These are phyloP conservation scores for Cutaneotrichosporon arboriforme DNA, from an alignment of 1,284 basidiomycete species.

Conservation along the genomic window DNA sequence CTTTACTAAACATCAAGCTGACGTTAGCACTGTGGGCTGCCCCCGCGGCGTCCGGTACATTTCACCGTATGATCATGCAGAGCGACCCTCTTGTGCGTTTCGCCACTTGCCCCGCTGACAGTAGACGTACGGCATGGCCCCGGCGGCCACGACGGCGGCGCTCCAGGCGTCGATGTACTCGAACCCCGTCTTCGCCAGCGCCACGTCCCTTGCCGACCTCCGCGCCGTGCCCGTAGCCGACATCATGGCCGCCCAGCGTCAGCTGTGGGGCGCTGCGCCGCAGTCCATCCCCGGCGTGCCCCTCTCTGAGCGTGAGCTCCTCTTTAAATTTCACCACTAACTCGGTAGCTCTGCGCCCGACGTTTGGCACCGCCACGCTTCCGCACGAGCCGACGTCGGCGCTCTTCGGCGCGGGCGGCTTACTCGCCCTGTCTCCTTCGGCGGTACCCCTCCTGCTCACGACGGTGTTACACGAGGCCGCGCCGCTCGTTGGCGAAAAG, in stretches of 20 bases:
- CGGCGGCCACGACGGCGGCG: conserved; percentile 53
- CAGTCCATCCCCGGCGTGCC: conserved; percentile 19
- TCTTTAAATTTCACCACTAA: neutral
- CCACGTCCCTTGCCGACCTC: conserved; percentile 50
- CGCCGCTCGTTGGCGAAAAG: conserved; percentile 54
- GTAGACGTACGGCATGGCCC: conserved; percentile 62
- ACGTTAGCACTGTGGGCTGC: conserved; percentile 57
- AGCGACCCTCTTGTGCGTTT: conserved; percentile 62
- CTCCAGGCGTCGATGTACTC: conserved; percentile 57
- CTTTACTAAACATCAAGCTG: neutral
- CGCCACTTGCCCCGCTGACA: neutral
- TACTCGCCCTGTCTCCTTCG: conserved; percentile 57
- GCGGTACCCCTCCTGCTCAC: conserved; percentile 61
- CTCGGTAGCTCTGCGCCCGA: conserved; percentile 37
- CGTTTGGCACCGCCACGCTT: conserved; percentile 25
- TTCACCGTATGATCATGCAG: conserved; percentile 69
- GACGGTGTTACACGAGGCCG: conserved; percentile 66
- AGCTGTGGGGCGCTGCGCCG: conserved; percentile 40
- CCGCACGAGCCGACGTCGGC: conserved; percentile 55
- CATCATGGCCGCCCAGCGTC: conserved; percentile 55
- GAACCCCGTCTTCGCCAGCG: conserved; percentile 44
- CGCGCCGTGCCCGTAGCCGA: conserved; percentile 52
- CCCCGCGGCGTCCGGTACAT: conserved; percentile 61
- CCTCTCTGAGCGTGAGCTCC: conserved; percentile 25
- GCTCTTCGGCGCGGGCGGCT: conserved; percentile 57